Evolutionary conservation across 257 asterid genomes (phyloP).

Genomic region (Solanum virginianum): DNA sequence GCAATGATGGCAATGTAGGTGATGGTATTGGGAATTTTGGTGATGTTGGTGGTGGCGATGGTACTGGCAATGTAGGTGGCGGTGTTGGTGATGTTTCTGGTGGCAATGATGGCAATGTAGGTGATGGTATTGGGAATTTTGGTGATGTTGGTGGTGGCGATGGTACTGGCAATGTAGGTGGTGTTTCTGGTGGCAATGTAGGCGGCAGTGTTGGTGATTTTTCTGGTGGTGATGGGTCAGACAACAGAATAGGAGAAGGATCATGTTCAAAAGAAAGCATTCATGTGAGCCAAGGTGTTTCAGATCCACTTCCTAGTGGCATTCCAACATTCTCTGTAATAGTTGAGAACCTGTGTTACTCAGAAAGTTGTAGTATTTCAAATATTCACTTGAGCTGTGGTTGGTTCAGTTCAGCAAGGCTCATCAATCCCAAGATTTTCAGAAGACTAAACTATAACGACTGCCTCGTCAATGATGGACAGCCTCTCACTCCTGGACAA

Average conservation of each 20-base stretch:
- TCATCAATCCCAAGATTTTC: slow-evolving; percentile 37
- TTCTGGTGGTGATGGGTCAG: slow-evolving; percentile 1
- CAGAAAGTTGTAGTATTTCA: slow-evolving; percentile 39
- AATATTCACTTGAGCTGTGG: slow-evolving; percentile 65
- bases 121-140: neutral
- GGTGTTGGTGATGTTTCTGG: neutral
- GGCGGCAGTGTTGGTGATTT: too few species aligned
- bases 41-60: neutral
- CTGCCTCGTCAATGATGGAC: slow-evolving; percentile 61
- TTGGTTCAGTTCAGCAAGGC: slow-evolving; percentile 59
- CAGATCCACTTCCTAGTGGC: slow-evolving; percentile 45
- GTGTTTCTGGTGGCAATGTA: too few species aligned
- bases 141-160: neutral
- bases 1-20: too few species aligned
- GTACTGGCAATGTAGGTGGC: too few species aligned
- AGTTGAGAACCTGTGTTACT: slow-evolving; percentile 29
- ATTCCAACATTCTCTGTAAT: slow-evolving; percentile 59
- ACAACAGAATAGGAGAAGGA: slow-evolving; percentile 15
- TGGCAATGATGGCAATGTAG: neutral
- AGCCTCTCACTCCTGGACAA: slow-evolving; percentile 28
- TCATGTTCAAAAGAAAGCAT: slow-evolving; percentile 34
- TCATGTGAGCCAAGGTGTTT: slow-evolving; percentile 27
- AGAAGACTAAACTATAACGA: slow-evolving; percentile 33
- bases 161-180: neutral
- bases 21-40: neutral